Percentiles rank a stretch among this genome's conserved stretches.
phyloP scores from a whole-genome alignment of 768 basidiomycete genomes.

The Tricholoma furcatifolium region DNA sequence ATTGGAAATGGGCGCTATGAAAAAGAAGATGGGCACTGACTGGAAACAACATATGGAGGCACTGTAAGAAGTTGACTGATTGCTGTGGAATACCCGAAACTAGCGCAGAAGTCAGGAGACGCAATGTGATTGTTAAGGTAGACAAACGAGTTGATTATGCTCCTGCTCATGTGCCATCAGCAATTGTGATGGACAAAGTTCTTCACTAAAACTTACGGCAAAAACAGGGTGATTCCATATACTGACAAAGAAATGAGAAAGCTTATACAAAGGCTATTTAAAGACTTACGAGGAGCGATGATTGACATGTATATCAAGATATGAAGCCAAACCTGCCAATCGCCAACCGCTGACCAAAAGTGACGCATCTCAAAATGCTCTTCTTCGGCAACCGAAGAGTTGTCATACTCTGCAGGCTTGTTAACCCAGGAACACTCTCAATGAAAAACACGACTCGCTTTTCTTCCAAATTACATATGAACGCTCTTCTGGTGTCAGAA shows the following conservation, averaged over 20 bases:
- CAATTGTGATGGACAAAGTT: background rate
- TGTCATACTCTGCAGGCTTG: conserved; percentile 44
- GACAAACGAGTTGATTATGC: conserved; percentile 54
- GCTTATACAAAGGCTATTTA: background rate
- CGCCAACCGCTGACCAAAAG: conserved; percentile 48
- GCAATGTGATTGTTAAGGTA: background rate
- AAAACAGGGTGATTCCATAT: conserved; percentile 69
- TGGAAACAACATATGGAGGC: conserved; percentile 63
- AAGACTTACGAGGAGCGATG: conserved; percentile 50
- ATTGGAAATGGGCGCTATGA: background rate
- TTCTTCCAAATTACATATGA: conserved; percentile 53
- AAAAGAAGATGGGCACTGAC: conserved; percentile 33
- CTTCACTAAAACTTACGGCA: conserved; percentile 47
- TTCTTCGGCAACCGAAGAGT: conserved; percentile 57
- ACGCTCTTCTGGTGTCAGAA: conserved; percentile 61
- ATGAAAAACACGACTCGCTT: conserved; percentile 33
- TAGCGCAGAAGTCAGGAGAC: conserved; percentile 17
- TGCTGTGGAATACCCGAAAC: conserved; percentile 57
- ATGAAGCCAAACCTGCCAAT: conserved; percentile 69
- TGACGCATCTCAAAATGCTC: conserved; percentile 57
- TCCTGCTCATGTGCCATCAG: conserved; percentile 30
- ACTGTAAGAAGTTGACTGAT: conserved; percentile 67
- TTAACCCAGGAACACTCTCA: background rate
- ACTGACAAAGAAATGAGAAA: conserved; percentile 32
- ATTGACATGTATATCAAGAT: conserved; percentile 60